A percentile compares a stretch with the other conserved stretches of the same genome.
Conservation (phyloP, 2,329 filamentous ascomycete species). For the Colletotrichum noveboracense region DNA sequence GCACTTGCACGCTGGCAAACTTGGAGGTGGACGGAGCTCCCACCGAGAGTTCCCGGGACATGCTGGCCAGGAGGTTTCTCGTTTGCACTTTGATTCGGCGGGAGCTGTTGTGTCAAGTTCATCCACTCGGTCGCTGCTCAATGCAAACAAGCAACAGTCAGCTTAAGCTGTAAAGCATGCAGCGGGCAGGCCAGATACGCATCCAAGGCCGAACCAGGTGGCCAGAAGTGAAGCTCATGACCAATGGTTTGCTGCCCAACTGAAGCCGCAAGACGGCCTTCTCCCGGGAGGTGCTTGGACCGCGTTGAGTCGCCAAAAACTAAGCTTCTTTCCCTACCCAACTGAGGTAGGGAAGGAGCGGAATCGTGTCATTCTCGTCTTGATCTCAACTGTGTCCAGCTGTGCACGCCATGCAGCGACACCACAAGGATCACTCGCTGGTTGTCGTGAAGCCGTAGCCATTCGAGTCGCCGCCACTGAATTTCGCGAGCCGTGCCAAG, state of each 20-base stretch:
- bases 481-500: background rate
- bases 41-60: background rate
- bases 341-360: background rate
- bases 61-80: background rate
- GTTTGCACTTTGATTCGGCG: constrained; percentile 17
- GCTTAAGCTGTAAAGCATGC: background rate
- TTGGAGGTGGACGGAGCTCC: background rate
- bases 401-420: constrained; percentile 13
- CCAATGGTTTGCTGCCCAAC: constrained; percentile 2
- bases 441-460: background rate
- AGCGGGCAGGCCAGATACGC: background rate
- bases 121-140: constrained; percentile 8
- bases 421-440: constrained; percentile 9
- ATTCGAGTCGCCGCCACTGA: background rate
- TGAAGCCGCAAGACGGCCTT: background rate
- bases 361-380: constrained; percentile 5
- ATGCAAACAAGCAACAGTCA: constrained; percentile 9
- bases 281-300: constrained; percentile 2
- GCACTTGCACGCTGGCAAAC: background rate
- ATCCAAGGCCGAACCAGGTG: background rate
- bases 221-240: background rate
- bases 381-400: background rate
- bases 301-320: background rate
- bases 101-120: constrained; percentile 18
- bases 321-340: constrained; percentile 10